A percentile compares a stretch with the other conserved stretches of the same genome.
Conservation (phyloP, 73 alveolate genomes). For the Tetrahymena elliotti region DNA sequence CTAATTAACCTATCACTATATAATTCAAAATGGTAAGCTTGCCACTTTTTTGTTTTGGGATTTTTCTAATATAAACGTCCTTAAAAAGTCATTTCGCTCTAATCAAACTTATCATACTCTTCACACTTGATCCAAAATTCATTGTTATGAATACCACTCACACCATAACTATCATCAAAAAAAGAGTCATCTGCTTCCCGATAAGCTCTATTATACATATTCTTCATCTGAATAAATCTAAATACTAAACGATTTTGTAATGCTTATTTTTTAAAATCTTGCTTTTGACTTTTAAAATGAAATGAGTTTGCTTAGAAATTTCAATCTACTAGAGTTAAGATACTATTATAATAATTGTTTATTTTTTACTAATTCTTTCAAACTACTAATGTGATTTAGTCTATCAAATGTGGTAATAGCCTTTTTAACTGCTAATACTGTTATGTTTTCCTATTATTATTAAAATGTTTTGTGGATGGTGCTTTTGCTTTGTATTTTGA, state of each 20-base stretch:
- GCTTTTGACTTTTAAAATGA: background rate
- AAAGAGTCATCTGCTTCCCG: background rate
- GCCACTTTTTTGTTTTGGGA: slow-evolving; percentile 29
- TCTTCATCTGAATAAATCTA: background rate
- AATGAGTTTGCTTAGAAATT: too few relatives aligned
- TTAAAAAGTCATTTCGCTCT: background rate
- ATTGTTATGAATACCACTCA: background rate
- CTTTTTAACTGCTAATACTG: too few relatives aligned
- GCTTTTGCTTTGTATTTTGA: background rate
- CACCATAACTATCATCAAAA: background rate
- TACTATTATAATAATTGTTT: too few relatives aligned
- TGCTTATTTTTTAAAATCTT: background rate
- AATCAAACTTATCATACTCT: background rate
- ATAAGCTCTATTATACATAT: background rate
- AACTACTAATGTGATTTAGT: too few relatives aligned
- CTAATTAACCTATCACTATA: slow-evolving; percentile 21
- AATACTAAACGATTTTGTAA: background rate
- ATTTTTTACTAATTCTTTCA: too few relatives aligned
- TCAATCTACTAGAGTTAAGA: too few relatives aligned
- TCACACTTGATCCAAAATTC: background rate
- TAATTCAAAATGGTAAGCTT: slow-evolving; percentile 27
- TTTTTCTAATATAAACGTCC: background rate
- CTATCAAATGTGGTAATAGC: too few relatives aligned
- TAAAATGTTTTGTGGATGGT: background rate
- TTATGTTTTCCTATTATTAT: background rate